Conservation (phyloP, 768 basidiomycete genomes). For the Tulasnella sp. region DNA sequence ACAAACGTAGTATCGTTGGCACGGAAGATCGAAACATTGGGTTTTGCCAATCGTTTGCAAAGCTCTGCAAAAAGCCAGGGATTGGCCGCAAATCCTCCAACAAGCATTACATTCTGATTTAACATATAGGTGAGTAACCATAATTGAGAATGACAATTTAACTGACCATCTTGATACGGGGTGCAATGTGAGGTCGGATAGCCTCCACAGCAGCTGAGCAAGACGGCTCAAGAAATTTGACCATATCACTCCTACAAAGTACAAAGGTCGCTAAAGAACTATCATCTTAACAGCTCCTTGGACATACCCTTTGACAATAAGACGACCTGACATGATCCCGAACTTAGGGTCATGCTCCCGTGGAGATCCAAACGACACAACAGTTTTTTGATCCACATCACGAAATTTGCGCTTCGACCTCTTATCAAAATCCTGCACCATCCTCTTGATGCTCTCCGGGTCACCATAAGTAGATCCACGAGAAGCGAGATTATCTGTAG, state of each 20-base stretch:
- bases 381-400: neutral
- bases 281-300: neutral
- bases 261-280: conserved; percentile 1
- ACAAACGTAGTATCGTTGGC: conserved; percentile 65
- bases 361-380: neutral
- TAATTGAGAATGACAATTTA: neutral
- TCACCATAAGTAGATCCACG: no score
- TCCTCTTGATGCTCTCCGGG: conserved; percentile 27
- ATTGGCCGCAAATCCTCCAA: conserved; percentile 73
- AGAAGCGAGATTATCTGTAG: no score
- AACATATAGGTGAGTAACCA: conserved; percentile 36
- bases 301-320: neutral
- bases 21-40: conserved; percentile 45
- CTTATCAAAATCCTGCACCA: conserved; percentile 19
- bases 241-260: conserved; percentile 32
- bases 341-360: neutral
- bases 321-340: neutral
- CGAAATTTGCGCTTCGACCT: neutral
- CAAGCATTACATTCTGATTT: conserved; percentile 61
- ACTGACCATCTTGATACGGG: conserved; percentile 21
- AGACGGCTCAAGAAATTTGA: conserved; percentile 34
- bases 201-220: conserved; percentile 29
- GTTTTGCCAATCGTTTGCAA: conserved; percentile 50
- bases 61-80: conserved; percentile 68
- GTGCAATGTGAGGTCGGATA: conserved; percentile 25